These are phyloP conservation scores for Neonectria neomacrospora DNA, from an alignment of 2,329 filamentous ascomycete genomes.

Conservation along the genomic window DNA sequence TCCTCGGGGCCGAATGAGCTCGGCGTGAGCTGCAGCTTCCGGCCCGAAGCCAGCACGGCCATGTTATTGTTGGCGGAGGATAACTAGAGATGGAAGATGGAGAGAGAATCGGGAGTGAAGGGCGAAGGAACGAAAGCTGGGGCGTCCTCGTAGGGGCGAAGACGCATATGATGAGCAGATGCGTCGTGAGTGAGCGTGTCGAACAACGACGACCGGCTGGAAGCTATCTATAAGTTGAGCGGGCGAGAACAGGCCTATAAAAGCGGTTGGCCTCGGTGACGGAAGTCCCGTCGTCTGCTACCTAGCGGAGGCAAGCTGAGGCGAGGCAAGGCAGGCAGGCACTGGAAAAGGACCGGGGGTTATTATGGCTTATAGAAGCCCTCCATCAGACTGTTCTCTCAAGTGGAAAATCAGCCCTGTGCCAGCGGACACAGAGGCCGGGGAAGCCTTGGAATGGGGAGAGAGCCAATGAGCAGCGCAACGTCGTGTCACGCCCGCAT, in stretches of 20 bases:
- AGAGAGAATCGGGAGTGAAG: background rate
- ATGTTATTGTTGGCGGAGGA: background rate
- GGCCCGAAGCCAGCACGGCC: constrained; percentile 23
- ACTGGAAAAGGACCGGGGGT: too few species aligned
- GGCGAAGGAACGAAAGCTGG: background rate
- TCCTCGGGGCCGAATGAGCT: constrained; percentile 47
- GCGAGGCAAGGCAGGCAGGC: constrained; percentile 3
- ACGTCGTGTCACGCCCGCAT: constrained; percentile 39
- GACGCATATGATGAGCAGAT: constrained; percentile 6
- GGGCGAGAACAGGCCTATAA: background rate
- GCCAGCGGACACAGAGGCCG: background rate
- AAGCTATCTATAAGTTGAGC: constrained; percentile 8
- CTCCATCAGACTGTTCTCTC: background rate
- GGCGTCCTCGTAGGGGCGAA: constrained; percentile 9
- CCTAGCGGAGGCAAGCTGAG: constrained; percentile 1
- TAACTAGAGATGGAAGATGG: background rate
- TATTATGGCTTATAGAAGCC: too few species aligned
- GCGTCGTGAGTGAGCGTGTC: background rate
- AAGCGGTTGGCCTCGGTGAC: constrained; percentile 12
- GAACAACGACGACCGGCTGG: background rate
- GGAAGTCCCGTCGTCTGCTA: constrained; percentile 1
- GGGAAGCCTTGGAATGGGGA: constrained; percentile 21
- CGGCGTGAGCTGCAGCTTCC: constrained; percentile 41
- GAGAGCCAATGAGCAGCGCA: constrained; percentile 34
- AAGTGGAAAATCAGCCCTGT: constrained; percentile 2